These are phyloP conservation scores for Rutstroemia sp. DNA, from an alignment of 2,329 filamentous ascomycete species.

Conservation along the genomic window DNA sequence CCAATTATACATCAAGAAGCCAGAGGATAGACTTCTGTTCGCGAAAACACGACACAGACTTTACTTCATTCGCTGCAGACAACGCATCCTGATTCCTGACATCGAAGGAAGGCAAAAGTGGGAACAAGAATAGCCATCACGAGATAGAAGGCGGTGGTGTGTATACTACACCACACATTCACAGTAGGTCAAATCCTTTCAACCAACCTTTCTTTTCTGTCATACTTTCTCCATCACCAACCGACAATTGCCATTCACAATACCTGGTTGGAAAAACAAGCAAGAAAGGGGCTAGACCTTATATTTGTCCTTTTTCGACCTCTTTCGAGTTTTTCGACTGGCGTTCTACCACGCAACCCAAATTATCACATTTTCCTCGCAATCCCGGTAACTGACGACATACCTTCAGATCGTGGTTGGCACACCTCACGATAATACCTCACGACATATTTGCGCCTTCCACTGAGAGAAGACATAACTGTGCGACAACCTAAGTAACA, in stretches of 20 bases:
- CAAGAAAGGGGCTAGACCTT: background rate
- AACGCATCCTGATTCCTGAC: background rate
- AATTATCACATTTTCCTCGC: background rate
- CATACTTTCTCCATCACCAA: background rate
- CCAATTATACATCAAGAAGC: too few relatives aligned
- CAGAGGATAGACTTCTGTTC: too few relatives aligned
- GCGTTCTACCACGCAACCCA: background rate
- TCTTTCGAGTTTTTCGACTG: background rate
- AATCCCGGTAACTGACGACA: constrained; percentile 5
- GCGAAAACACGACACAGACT: background rate
- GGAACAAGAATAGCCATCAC: background rate
- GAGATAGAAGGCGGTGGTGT: background rate
- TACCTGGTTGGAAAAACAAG: background rate
- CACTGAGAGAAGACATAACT: background rate
- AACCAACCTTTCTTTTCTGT: background rate
- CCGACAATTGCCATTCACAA: background rate
- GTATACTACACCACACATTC: background rate
- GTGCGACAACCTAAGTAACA: background rate
- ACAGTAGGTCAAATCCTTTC: background rate
- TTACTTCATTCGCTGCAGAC: background rate
- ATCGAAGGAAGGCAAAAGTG: constrained; percentile 10
- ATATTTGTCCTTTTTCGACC: background rate
- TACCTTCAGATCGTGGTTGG: background rate
- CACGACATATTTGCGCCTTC: constrained; percentile 8
- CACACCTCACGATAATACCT: background rate